Evolutionary conservation across 495 filamentous ascomycete species (phyloP).

Genomic region (Lichenothelia convexa): DNA sequence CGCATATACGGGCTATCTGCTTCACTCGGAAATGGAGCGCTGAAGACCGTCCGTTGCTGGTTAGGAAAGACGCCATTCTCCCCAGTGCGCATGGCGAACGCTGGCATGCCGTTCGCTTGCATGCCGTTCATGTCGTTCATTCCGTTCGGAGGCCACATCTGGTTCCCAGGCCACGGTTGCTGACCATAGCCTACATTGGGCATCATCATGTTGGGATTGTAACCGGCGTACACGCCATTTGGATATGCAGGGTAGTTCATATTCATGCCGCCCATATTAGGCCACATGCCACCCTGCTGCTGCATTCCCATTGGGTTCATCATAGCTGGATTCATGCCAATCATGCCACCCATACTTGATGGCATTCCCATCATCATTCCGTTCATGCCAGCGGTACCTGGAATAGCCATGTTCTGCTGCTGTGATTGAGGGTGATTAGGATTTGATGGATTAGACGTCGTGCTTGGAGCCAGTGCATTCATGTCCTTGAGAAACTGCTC

Average conservation of each 20-base stretch:
- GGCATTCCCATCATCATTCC: slow-evolving; percentile 15
- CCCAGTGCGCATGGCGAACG: slow-evolving; percentile 16
- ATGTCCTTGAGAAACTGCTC: slow-evolving; percentile 17
- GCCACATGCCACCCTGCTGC: slow-evolving; percentile 14
- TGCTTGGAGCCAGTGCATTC: slow-evolving; percentile 11
- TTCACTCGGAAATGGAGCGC: slow-evolving; percentile 42
- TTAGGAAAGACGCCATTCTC: slow-evolving; percentile 38
- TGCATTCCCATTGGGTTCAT: slow-evolving; percentile 15
- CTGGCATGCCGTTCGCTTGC: slow-evolving; percentile 7
- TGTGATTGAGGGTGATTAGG: neutral
- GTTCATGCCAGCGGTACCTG: slow-evolving; percentile 18
- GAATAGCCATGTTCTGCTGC: slow-evolving; percentile 16
- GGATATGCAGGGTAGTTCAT: slow-evolving; percentile 6
- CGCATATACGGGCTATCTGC: slow-evolving; percentile 91
- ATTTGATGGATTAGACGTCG: slow-evolving; percentile 8
- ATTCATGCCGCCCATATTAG: slow-evolving; percentile 10
- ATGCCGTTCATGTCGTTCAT: slow-evolving; percentile 6
- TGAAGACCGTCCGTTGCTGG: slow-evolving; percentile 52
- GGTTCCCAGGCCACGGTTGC: slow-evolving; percentile 7
- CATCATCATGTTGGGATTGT: neutral
- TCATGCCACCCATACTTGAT: slow-evolving; percentile 26
- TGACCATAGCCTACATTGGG: slow-evolving; percentile 2
- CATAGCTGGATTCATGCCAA: slow-evolving; percentile 19
- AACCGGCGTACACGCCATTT: slow-evolving; percentile 1
- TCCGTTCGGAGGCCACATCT: slow-evolving; percentile 3